phyloP scores from a whole-genome alignment of 345 rosid genomes.

The Acer negundo region DNA sequence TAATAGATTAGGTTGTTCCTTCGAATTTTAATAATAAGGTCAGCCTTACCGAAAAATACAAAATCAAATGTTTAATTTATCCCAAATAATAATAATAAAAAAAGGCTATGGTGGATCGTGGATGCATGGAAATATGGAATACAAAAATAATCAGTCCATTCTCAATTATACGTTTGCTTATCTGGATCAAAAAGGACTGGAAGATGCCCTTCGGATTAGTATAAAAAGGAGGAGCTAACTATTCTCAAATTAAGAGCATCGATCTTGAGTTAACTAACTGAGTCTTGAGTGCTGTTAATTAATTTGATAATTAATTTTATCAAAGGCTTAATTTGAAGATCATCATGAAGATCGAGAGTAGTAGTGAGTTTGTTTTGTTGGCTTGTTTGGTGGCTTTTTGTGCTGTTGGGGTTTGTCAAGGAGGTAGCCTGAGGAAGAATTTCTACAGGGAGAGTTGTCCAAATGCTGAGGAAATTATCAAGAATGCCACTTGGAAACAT shows the following conservation, averaged over 20 bases:
- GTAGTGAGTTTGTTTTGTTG: constrained; percentile 17
- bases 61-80: neutral
- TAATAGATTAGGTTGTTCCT: neutral
- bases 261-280: no score
- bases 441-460: constrained; percentile 42
- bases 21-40: neutral
- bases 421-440: constrained; percentile 30
- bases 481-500: constrained; percentile 33
- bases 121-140: neutral
- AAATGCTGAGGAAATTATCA: constrained; percentile 39
- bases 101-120: neutral
- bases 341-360: constrained; percentile 16
- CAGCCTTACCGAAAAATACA: neutral
- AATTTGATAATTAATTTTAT: neutral
- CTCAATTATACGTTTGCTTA: neutral
- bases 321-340: neutral
- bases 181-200: neutral
- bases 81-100: neutral
- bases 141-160: neutral
- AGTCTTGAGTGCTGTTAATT: neutral
- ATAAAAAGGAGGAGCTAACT: constrained; percentile 24
- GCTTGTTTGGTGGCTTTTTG: constrained; percentile 17
- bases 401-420: constrained; percentile 30
- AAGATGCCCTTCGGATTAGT: constrained; percentile 1
- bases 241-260: constrained; percentile 10